Evolutionary conservation across 2,329 filamentous ascomycete genomes (phyloP).

Genomic region (Didymellaceae sp.): DNA sequence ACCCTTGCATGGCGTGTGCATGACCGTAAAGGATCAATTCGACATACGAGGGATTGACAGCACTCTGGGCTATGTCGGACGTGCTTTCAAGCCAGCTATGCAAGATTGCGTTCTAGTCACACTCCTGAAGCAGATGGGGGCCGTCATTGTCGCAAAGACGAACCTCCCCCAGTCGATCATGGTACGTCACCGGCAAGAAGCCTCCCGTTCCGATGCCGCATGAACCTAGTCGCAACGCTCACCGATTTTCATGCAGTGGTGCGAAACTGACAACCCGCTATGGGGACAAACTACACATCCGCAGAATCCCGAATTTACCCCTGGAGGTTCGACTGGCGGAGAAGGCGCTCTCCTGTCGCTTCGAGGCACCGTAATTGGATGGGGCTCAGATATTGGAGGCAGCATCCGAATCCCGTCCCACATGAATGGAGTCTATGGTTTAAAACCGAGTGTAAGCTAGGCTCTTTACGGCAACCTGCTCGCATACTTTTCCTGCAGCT

Average conservation of each 20-base stretch:
- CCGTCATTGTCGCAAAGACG: conserved; percentile 56
- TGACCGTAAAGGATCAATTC: conserved; percentile 59
- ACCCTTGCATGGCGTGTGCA: conserved; percentile 57
- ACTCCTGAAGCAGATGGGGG: conserved; percentile 61
- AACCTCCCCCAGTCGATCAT: conserved; percentile 66
- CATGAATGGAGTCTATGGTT: conserved; percentile 64
- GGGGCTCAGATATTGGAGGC: conserved; percentile 66
- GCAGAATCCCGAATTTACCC: conserved; percentile 60
- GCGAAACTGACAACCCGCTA: conserved; percentile 68
- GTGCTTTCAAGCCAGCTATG: conserved; percentile 60
- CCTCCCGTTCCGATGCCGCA: background rate
- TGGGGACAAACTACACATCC: conserved; percentile 65
- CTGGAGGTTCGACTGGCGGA: conserved; percentile 65
- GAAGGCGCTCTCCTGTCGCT: conserved; percentile 64
- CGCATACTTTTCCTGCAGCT: background rate
- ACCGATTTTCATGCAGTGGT: conserved; percentile 59
- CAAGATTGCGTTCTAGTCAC: conserved; percentile 62
- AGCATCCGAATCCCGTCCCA: conserved; percentile 65
- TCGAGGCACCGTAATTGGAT: conserved; percentile 61
- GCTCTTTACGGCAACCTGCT: conserved; percentile 1
- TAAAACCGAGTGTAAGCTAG: conserved; percentile 55
- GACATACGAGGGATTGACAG: conserved; percentile 57
- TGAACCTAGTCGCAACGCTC: conserved; percentile 44
- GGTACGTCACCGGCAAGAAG: conserved; percentile 41
- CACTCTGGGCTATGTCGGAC: conserved; percentile 67